These are phyloP conservation scores for Bisporella sp. DNA, from an alignment of 2,329 filamentous ascomycete genomes.

Conservation along the genomic window DNA sequence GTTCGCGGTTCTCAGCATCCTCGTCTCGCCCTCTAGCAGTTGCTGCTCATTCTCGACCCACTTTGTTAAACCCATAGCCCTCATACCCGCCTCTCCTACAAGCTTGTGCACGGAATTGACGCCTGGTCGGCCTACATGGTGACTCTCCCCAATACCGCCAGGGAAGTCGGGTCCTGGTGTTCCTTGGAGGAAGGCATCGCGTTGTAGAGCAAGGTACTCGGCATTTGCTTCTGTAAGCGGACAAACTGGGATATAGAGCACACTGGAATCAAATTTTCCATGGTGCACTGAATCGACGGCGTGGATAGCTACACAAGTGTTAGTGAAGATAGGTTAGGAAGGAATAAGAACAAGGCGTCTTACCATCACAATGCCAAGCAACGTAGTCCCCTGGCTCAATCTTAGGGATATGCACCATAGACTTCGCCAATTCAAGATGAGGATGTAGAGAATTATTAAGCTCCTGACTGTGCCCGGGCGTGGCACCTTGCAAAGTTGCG, in stretches of 20 bases:
- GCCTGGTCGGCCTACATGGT: constrained; percentile 39
- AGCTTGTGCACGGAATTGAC: constrained; percentile 21
- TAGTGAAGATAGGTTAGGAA: too few species aligned
- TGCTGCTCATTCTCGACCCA: constrained; percentile 16
- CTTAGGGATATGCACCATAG: constrained; percentile 58
- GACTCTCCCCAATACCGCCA: constrained; percentile 60
- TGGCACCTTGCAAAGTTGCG: constrained; percentile 61
- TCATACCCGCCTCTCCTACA: constrained; percentile 43
- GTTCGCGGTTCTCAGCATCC: too few species aligned
- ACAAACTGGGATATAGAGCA: constrained; percentile 84
- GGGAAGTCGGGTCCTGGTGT: constrained; percentile 65
- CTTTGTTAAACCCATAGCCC: constrained; percentile 50
- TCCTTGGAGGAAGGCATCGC: constrained; percentile 61
- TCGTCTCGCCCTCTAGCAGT: too few species aligned
- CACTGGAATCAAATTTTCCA: constrained; percentile 68
- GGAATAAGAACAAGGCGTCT: too few species aligned
- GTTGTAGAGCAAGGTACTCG: constrained; percentile 63
- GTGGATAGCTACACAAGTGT: constrained; percentile 38
- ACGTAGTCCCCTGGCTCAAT: constrained; percentile 64
- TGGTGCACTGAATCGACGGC: constrained; percentile 74
- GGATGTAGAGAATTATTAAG: constrained; percentile 54
- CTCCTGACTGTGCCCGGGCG: constrained; percentile 56
- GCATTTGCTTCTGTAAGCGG: constrained; percentile 72
- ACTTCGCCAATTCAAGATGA: constrained; percentile 51
- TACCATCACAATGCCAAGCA: constrained; percentile 46